phyloP scores from a whole-genome alignment of 805 yeast species.

The Maudiozyma bulderi region DNA sequence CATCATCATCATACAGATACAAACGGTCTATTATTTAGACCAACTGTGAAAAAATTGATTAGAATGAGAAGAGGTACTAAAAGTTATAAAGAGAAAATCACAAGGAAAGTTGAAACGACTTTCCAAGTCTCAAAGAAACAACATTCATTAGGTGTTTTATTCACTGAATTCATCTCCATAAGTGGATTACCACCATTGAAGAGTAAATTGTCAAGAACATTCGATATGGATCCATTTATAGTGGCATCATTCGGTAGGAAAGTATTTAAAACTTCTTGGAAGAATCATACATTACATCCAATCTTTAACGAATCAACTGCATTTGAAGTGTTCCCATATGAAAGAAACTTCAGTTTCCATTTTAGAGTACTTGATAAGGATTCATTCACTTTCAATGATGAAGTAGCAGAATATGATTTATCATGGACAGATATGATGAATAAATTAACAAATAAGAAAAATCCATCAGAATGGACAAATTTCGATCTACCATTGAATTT shows the following conservation, averaged over 20 bases:
- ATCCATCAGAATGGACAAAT: slow-evolving; percentile 12
- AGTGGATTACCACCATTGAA: slow-evolving; percentile 69
- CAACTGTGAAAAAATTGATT: slow-evolving; percentile 1
- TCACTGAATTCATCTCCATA: slow-evolving; percentile 66
- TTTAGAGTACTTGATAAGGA: slow-evolving; percentile 81
- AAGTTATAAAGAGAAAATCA: slow-evolving; percentile 4
- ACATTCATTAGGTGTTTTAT: slow-evolving; percentile 54
- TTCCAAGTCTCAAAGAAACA: slow-evolving; percentile 22
- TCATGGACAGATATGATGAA: slow-evolving; percentile 40
- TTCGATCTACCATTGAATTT: slow-evolving; percentile 32
- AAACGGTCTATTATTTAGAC: slow-evolving; percentile 3
- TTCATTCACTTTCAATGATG: slow-evolving; percentile 70
- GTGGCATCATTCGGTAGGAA: slow-evolving; percentile 83
- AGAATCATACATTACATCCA: slow-evolving; percentile 75
- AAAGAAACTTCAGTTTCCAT: slow-evolving; percentile 52
- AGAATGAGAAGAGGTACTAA: slow-evolving; percentile 6
- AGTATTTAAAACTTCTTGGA: slow-evolving; percentile 77
- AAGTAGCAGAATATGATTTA: slow-evolving; percentile 58
- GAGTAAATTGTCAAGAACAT: slow-evolving; percentile 50
- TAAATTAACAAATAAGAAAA: slow-evolving; percentile 21
- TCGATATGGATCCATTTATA: slow-evolving; percentile 95
- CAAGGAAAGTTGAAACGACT: slow-evolving; percentile 8
- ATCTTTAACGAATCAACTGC: slow-evolving; percentile 71
- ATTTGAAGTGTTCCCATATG: slow-evolving; percentile 64
- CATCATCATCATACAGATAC: not conserved